Evolutionary conservation across 495 filamentous ascomycete genomes (phyloP), one percentile per base, ranked within the genome.

Genomic region (Aspergillus cristatus): DNA sequence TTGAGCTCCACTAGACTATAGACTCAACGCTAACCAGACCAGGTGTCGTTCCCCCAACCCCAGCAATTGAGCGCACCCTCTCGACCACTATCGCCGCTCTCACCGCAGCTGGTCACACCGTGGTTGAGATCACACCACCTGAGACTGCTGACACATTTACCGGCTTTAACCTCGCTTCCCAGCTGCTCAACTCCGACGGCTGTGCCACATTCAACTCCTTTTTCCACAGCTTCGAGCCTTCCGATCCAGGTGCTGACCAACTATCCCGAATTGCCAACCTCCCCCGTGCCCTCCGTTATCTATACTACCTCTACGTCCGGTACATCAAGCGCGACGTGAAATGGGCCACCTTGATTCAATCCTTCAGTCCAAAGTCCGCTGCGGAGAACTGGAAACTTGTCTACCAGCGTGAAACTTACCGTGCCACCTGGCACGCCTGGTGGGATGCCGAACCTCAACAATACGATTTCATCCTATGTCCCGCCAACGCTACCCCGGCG

Each of bases 401-500:
- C 1, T 70, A 72, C 0, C 68, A 75, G 58, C 74, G 91, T 18
- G 91, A 98, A 58, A 68, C 67, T 5, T 90, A 84, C 61, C 81
- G 80, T 39, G 73, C 70, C 1, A 70, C 68, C 42, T 95, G 83
- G 78, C 84, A 83, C 51, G 74, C 80, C 12, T 96, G 86, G 81
- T 89, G 86, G 85, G 66, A 78, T 28, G 70, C 79, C 24, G 68
- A 74, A 35, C 66, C 68, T 28, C 62, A 65, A 34, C 66, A 76
- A 37, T 67, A 84, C 42, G 91, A 96, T 50, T 80, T 90, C 38
- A 71, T 97, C 22, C 54, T 96, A 12, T 80, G 83, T 20, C 82
- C 84, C n/a, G 84, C 79, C 2, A 94, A 96, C 58, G 86, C 90
- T 0, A 88, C 86, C 12, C 90, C 91, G 0, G 91, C 90, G 8